phyloP scores from a whole-genome alignment of 768 basidiomycete species.

The Cystofilobasidium bisporidii region DNA sequence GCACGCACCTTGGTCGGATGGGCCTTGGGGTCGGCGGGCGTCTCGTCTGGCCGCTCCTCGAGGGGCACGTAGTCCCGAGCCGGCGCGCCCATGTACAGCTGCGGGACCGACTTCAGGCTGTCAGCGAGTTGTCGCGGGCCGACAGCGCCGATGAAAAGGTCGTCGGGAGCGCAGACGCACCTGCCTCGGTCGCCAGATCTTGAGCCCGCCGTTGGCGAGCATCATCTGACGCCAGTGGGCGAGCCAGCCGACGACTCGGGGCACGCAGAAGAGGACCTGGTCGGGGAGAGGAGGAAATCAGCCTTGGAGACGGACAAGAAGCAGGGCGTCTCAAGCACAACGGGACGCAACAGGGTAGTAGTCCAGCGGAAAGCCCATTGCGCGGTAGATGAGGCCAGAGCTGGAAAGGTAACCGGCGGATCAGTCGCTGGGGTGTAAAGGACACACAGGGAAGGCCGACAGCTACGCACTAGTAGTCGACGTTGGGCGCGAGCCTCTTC shows the following conservation, averaged over 20 bases:
- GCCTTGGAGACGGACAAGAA: too few species aligned
- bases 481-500: slow-evolving; percentile 77
- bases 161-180: too few species aligned
- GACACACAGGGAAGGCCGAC: too few species aligned
- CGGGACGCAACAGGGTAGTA: slow-evolving; percentile 42
- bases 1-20: slow-evolving; percentile 4
- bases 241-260: slow-evolving; percentile 84
- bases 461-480: slow-evolving; percentile 91
- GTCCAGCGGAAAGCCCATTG: slow-evolving; percentile 89
- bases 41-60: not conserved
- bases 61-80: slow-evolving; percentile 60
- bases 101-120: too few species aligned
- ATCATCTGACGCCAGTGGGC: slow-evolving; percentile 88
- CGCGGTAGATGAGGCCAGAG: slow-evolving; percentile 75
- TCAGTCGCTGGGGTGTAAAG: too few species aligned
- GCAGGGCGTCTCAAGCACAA: too few species aligned
- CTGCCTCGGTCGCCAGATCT: slow-evolving; percentile 54
- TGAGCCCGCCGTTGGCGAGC: slow-evolving; percentile 77
- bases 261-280: slow-evolving; percentile 75
- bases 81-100: slow-evolving; percentile 69
- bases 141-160: too few species aligned
- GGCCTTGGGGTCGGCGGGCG: not conserved
- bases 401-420: too few species aligned
- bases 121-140: too few species aligned
- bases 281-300: slow-evolving; percentile 56